Evolutionary conservation across 2,329 filamentous ascomycete genomes (phyloP).

Genomic region (Hirsutella rhossiliensis): DNA sequence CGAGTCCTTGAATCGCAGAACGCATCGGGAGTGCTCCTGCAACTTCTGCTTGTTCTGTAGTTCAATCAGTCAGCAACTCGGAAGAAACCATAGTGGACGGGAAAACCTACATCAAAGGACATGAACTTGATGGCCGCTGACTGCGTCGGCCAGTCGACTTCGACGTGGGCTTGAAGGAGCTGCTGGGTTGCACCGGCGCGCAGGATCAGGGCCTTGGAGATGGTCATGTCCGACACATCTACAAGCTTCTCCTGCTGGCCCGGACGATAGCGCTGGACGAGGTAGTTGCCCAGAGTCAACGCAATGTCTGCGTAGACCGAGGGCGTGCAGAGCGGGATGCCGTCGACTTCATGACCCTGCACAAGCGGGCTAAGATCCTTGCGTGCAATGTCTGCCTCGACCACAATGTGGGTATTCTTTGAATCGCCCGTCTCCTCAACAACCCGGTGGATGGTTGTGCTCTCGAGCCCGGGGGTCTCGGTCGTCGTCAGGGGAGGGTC

Average conservation of each 20-base stretch:
- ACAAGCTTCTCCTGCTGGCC: slow-evolving; percentile 9
- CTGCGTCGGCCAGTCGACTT: slow-evolving; percentile 1
- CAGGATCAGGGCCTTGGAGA: slow-evolving; percentile 10
- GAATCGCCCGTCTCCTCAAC: slow-evolving; percentile 2
- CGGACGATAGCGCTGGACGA: neutral
- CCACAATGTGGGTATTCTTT: slow-evolving; percentile 37
- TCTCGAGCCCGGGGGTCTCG: slow-evolving; percentile 35
- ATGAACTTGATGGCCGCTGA: slow-evolving; percentile 3
- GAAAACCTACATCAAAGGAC: slow-evolving; percentile 4
- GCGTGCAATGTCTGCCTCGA: slow-evolving; percentile 54
- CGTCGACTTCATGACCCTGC: slow-evolving; percentile 56
- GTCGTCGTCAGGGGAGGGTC: neutral
- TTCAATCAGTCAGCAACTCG: neutral
- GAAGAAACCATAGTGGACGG: neutral
- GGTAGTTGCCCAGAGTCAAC: slow-evolving; percentile 49
- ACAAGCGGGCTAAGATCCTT: slow-evolving; percentile 48
- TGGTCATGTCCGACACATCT: slow-evolving; percentile 33
- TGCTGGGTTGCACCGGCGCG: neutral
- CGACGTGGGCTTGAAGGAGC: slow-evolving; percentile 1
- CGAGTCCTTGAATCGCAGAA: slow-evolving; percentile 2
- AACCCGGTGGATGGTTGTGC: slow-evolving; percentile 7
- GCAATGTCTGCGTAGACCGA: slow-evolving; percentile 48
- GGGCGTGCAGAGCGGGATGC: slow-evolving; percentile 53
- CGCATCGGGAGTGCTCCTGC: slow-evolving; percentile 4
- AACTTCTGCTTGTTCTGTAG: slow-evolving; percentile 1